These are phyloP conservation scores for Psilocybe subaeruginosa DNA, from an alignment of 768 basidiomycete genomes.

Conservation along the genomic window DNA sequence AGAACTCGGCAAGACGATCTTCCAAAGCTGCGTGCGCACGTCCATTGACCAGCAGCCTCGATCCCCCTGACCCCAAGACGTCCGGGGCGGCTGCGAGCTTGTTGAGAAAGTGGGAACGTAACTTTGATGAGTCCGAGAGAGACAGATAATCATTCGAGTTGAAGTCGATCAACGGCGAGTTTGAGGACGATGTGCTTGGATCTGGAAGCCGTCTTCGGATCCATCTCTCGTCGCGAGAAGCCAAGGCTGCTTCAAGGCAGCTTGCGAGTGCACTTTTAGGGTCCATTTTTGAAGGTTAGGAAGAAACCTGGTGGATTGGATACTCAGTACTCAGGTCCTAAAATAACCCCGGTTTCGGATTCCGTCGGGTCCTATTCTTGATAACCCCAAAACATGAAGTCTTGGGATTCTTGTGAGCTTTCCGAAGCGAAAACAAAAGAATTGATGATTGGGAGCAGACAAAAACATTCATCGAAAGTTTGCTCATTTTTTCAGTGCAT, in stretches of 20 bases:
- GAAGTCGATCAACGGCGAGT: slow-evolving; percentile 57
- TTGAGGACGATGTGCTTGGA: slow-evolving; percentile 41
- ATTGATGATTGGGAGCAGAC: background rate
- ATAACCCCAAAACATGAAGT: background rate
- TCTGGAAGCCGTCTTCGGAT: slow-evolving; percentile 75
- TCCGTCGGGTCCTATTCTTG: background rate
- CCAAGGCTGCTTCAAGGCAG: slow-evolving; percentile 54
- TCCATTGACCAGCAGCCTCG: slow-evolving; percentile 81
- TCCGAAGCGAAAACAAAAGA: background rate
- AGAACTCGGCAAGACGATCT: slow-evolving; percentile 63
- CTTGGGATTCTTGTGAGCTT: background rate
- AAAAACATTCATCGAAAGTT: background rate
- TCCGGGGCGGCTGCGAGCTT: slow-evolving; percentile 52
- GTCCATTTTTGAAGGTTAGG: slow-evolving; percentile 5
- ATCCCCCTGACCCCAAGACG: slow-evolving; percentile 87
- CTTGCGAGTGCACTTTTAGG: slow-evolving; percentile 29
- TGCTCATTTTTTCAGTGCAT: no score
- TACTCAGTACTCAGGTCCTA: background rate
- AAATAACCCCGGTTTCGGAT: slow-evolving; percentile 4
- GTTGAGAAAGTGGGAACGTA: slow-evolving; percentile 62
- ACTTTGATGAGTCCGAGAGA: slow-evolving; percentile 57
- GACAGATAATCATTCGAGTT: slow-evolving; percentile 96
- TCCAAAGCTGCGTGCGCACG: slow-evolving; percentile 75
- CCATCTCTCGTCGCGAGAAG: slow-evolving; percentile 63
- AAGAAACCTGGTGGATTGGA: background rate